A percentile compares a stretch with the other conserved stretches of the same genome.
These are phyloP conservation scores for Naganishia albida DNA, from an alignment of 1,284 basidiomycete species.

Conservation along the genomic window DNA sequence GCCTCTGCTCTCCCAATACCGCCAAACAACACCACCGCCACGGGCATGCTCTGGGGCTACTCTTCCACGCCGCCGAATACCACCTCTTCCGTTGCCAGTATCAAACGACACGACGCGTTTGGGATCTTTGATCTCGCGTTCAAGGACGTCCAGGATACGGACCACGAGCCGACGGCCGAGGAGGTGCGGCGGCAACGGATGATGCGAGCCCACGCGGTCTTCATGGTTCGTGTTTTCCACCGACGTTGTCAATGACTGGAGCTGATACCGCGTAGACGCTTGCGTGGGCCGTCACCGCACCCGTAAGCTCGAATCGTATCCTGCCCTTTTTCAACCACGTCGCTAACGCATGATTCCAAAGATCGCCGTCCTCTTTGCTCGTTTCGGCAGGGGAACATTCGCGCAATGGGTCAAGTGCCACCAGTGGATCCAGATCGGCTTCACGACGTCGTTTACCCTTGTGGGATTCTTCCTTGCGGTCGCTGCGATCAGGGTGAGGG, in stretches of 20 bases:
- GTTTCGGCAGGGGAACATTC: constrained; percentile 20
- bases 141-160: background rate
- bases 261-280: background rate
- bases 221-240: constrained; percentile 9
- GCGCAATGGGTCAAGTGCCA: constrained; percentile 22
- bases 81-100: background rate
- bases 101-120: constrained; percentile 1
- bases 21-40: too few species aligned
- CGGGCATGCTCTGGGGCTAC: constrained; percentile 7
- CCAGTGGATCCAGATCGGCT: constrained; percentile 9
- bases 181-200: background rate
- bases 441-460: constrained; percentile 7
- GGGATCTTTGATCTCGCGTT: constrained; percentile 13
- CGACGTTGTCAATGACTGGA: background rate
- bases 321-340: background rate
- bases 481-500: background rate
- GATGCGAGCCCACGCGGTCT: constrained; percentile 12
- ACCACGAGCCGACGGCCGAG: background rate
- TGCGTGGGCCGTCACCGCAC: constrained; percentile 13
- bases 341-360: background rate
- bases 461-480: constrained; percentile 12
- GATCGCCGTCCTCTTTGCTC: constrained; percentile 22
- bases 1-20: too few species aligned
- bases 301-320: background rate
- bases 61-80: background rate